These are phyloP conservation scores for Pythium phragmitis DNA, from an alignment of 352 stramenopile species.

Conservation along the genomic window DNA sequence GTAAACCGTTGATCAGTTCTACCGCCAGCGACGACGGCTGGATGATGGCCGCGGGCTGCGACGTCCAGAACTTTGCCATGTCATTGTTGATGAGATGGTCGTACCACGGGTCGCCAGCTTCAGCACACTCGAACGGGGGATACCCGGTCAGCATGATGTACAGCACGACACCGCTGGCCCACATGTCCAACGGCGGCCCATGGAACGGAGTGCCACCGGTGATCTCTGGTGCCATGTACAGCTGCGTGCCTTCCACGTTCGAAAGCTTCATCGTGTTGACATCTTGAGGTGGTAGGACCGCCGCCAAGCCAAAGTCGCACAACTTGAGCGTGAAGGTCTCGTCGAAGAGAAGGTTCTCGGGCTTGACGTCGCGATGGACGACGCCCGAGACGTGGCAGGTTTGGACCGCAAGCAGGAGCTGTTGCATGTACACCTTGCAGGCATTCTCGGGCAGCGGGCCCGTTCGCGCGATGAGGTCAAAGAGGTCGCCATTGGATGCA, in stretches of 20 bases:
- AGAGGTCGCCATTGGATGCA: constrained; percentile 76
- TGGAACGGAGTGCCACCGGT: constrained; percentile 51
- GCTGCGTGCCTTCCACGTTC: constrained; percentile 73
- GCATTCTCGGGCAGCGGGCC: constrained; percentile 57
- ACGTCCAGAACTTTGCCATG: constrained; percentile 51
- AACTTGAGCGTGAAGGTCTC: constrained; percentile 84
- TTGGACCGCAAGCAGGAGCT: constrained; percentile 69
- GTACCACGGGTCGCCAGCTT: constrained; percentile 71
- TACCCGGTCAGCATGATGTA: constrained; percentile 91
- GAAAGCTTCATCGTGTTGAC: constrained; percentile 32
- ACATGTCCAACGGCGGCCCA: constrained; percentile 79
- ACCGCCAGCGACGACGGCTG: constrained; percentile 44
- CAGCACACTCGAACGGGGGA: constrained; percentile 76
- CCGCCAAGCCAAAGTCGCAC: constrained; percentile 92
- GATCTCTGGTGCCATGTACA: constrained; percentile 91
- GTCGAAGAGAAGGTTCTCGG: constrained; percentile 90
- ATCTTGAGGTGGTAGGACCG: constrained; percentile 32
- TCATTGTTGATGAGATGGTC: constrained; percentile 42
- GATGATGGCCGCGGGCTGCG: constrained; percentile 39
- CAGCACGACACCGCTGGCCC: constrained; percentile 86
- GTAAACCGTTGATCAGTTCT: constrained; percentile 65
- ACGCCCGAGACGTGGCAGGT: constrained; percentile 73
- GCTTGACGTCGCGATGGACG: constrained; percentile 89
- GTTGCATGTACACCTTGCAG: constrained; percentile 71
- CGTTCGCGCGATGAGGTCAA: constrained; percentile 74